phyloP scores from a whole-genome alignment of 768 basidiomycete species.

The Sutorius australiensis region DNA sequence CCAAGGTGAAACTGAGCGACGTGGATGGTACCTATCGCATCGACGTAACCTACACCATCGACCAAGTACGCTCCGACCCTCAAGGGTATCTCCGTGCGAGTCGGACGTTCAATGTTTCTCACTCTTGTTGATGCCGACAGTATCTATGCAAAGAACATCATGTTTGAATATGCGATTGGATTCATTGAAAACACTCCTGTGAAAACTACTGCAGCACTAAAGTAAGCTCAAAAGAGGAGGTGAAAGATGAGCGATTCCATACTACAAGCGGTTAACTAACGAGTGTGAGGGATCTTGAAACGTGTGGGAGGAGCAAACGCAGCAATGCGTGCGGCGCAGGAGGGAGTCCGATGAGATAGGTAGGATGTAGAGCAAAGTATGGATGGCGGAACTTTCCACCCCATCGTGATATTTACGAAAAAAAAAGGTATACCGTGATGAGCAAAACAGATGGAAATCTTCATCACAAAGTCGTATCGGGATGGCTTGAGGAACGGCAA shows the following conservation, averaged over 20 bases:
- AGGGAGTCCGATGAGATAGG: conserved; percentile 15
- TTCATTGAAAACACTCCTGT: conserved; percentile 9
- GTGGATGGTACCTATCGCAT: conserved; percentile 42
- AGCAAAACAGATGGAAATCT: conserved; percentile 7
- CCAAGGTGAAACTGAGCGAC: conserved; percentile 40
- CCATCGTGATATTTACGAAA: conserved; percentile 19
- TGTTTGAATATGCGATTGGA: conserved; percentile 13
- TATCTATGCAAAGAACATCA: conserved; percentile 1
- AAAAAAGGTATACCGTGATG: conserved; percentile 23
- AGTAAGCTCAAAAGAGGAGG: conserved; percentile 16
- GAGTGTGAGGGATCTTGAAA: conserved; percentile 15
- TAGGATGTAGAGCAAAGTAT: conserved; percentile 11
- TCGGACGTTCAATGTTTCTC: conserved; percentile 13
- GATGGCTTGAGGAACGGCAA: conserved; percentile 4
- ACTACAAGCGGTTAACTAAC: conserved; percentile 25
- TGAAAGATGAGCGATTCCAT: conserved; percentile 18
- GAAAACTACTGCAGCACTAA: conserved; percentile 22
- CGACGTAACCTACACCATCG: conserved; percentile 48
- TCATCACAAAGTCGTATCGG: conserved; percentile 14
- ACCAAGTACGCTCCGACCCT: conserved; percentile 53
- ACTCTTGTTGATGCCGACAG: neutral
- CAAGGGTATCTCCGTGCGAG: conserved; percentile 30
- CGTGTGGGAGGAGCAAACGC: conserved; percentile 6
- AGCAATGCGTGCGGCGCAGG: conserved; percentile 6
- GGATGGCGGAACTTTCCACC: conserved; percentile 21